Conservation (phyloP, 441 rosid genomes). For the Eutrema salsugineum region DNA sequence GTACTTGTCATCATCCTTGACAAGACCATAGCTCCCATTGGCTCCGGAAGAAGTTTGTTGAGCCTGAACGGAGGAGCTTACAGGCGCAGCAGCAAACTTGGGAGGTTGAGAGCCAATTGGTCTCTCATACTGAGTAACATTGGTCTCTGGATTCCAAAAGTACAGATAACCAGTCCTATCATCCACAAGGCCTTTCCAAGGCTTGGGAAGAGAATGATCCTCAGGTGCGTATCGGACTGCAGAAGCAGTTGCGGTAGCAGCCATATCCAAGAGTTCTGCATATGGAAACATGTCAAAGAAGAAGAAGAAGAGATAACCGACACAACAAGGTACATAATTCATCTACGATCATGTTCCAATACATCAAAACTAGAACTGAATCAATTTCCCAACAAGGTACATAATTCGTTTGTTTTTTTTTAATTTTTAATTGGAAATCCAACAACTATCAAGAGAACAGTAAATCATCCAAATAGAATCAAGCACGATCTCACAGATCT, state of each 20-base stretch:
- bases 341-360: background rate
- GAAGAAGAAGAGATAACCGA: no score
- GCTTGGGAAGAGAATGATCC: constrained; percentile 90
- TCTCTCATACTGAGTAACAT: constrained; percentile 83
- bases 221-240: constrained; percentile 80
- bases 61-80: constrained; percentile 62
- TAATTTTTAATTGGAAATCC: no score
- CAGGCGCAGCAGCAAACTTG: constrained; percentile 37
- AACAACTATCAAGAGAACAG: background rate
- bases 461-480: background rate
- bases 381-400: no score
- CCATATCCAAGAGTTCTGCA: constrained; percentile 38
- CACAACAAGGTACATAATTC: no score
- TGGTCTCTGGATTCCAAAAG: constrained; percentile 92
- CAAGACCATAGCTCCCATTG: constrained; percentile 35
- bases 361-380: background rate
- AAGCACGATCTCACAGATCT: constrained; percentile 3
- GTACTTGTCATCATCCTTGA: constrained; percentile 45
- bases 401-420: no score
- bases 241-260: constrained; percentile 58
- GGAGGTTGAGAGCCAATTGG: constrained; percentile 36
- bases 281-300: background rate
- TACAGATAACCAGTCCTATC: constrained; percentile 79
- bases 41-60: constrained; percentile 40
- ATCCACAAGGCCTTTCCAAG: constrained; percentile 93